Percentiles rank a stretch among this genome's conserved stretches.
phyloP scores from a whole-genome alignment of 2,329 filamentous ascomycete genomes.

The Metarhizium anisopliae region DNA sequence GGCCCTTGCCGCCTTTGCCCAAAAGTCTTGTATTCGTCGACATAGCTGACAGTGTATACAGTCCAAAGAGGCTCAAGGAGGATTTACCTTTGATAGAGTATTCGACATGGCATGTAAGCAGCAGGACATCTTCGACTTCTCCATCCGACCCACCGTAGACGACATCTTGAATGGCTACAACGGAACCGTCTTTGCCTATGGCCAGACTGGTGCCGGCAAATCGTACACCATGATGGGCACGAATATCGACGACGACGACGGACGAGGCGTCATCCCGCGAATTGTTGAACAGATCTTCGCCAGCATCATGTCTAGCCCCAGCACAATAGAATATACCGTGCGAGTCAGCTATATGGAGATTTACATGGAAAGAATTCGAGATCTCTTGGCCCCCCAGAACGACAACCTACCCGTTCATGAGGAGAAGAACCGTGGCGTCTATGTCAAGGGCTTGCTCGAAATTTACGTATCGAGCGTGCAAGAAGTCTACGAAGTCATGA shows the following conservation, averaged over 20 bases:
- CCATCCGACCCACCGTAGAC: conserved; percentile 90
- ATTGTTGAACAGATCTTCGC: conserved; percentile 97
- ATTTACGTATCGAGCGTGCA: conserved; percentile 93
- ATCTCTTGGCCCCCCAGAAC: conserved; percentile 85
- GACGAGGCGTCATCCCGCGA: conserved; percentile 89
- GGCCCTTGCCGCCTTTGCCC: neutral
- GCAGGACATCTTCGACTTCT: conserved; percentile 94
- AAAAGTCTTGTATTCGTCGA: neutral
- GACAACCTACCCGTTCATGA: conserved; percentile 98
- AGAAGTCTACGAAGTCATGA: conserved; percentile 95
- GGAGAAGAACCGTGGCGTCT: conserved; percentile 91
- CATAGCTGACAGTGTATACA: conserved; percentile 30
- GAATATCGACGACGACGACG: conserved; percentile 82
- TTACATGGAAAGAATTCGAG: conserved; percentile 97
- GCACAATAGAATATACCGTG: conserved; percentile 97
- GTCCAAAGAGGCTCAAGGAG: conserved; percentile 73
- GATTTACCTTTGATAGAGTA: conserved; percentile 95
- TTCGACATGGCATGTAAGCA: conserved; percentile 92
- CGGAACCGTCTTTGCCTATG: conserved; percentile 96
- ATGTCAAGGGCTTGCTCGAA: conserved; percentile 90
- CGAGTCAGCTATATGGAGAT: conserved; percentile 99
- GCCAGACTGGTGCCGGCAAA: conserved; percentile 96
- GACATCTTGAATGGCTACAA: conserved; percentile 99
- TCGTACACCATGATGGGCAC: conserved; percentile 84
- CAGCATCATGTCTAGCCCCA: conserved; percentile 84